Conservation (phyloP, 805 yeast species). For the Yarrowia sp. region DNA sequence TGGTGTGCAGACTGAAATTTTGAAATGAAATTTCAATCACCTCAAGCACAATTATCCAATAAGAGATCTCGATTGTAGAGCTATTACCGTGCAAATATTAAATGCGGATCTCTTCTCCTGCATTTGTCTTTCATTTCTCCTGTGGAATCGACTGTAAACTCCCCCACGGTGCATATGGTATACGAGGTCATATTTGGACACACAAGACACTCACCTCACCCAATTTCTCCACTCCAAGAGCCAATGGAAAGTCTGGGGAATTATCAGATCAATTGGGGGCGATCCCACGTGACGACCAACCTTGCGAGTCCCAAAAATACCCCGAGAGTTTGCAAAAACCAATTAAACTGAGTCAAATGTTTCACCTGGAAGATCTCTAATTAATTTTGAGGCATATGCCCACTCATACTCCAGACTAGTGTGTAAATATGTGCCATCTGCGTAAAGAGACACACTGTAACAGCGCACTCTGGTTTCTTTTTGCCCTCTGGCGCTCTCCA, state of each 20-base stretch:
- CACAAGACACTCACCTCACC: background rate
- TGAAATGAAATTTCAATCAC: too few relatives aligned
- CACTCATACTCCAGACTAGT: background rate
- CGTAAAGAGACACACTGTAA: background rate
- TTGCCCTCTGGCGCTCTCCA: background rate
- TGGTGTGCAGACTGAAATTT: too few relatives aligned
- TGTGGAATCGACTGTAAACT: background rate
- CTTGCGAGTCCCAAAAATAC: constrained; percentile 19
- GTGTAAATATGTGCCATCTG: background rate
- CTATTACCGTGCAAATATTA: background rate
- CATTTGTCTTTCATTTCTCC: background rate
- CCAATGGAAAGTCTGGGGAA: constrained; percentile 11
- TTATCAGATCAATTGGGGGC: background rate
- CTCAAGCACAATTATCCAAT: too few relatives aligned
- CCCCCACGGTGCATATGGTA: background rate
- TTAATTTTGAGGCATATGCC: background rate
- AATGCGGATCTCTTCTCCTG: background rate
- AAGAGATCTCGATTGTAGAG: too few relatives aligned
- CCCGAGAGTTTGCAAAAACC: constrained; percentile 23
- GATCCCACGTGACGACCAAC: constrained; percentile 4
- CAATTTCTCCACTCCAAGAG: background rate
- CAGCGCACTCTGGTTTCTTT: background rate
- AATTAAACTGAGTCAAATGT: constrained; percentile 18
- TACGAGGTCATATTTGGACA: background rate
- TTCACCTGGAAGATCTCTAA: constrained; percentile 2